phyloP scores from a whole-genome alignment of 371 early-diverging fungal genomes.

The Capniomyces stellatus region DNA sequence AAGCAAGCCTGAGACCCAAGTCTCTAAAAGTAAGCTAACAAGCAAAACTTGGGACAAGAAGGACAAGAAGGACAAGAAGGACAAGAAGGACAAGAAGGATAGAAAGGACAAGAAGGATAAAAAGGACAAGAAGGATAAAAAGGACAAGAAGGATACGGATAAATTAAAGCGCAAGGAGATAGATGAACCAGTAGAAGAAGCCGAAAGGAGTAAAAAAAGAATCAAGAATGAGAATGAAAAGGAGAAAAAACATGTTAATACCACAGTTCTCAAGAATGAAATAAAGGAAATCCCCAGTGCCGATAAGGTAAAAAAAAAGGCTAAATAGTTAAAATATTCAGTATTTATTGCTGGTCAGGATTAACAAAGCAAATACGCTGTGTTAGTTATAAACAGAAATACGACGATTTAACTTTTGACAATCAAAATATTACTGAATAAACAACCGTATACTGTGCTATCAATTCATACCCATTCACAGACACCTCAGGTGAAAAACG shows the following conservation, averaged over 20 bases:
- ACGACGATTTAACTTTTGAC: not conserved
- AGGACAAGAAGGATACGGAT: not conserved
- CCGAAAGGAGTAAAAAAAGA: not conserved
- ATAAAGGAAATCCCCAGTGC: not conserved
- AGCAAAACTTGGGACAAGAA: too few species aligned
- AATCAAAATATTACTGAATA: not conserved
- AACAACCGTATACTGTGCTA: not conserved
- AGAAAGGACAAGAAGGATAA: not conserved
- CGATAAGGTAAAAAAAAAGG: not conserved
- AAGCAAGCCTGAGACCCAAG: too few species aligned
- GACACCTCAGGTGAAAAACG: not conserved
- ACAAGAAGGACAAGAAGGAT: not conserved
- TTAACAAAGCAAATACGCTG: not conserved
- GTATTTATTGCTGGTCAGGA: not conserved
- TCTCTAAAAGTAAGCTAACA: too few species aligned
- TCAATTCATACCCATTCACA: not conserved
- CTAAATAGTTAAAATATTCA: conserved; percentile 2
- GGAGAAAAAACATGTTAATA: not conserved
- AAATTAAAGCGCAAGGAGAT: not conserved
- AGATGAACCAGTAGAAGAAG: not conserved
- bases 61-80: conserved; percentile 1
- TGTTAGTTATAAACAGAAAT: not conserved
- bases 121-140: not conserved
- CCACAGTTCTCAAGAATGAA: not conserved
- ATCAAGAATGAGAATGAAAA: not conserved